These are phyloP conservation scores for Quercus cerris DNA, from an alignment of 306 rosid genomes.

Conservation along the genomic window DNA sequence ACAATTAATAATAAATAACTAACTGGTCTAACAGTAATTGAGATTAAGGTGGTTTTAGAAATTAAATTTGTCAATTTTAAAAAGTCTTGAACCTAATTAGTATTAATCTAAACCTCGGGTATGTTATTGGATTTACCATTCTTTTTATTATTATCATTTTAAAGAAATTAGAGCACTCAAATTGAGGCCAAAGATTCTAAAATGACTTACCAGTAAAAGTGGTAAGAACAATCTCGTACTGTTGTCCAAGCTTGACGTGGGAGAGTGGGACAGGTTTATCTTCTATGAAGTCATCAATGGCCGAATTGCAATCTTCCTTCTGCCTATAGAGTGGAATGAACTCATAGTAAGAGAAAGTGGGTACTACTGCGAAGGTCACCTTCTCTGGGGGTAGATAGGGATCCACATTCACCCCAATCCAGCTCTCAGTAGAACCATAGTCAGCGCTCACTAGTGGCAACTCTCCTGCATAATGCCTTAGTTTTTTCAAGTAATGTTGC, in stretches of 20 bases:
- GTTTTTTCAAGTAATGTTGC: conserved; percentile 74
- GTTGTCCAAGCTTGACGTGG: conserved; percentile 66
- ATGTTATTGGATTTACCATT: no score
- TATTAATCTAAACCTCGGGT: accelerated
- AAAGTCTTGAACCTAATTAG: no score
- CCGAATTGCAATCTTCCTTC: conserved; percentile 25
- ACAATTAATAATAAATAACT: no score
- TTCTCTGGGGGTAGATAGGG: conserved; percentile 69
- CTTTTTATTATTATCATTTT: no score
- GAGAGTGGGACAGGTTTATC: conserved; percentile 77
- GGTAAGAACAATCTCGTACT: conserved; percentile 85
- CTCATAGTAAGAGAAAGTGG: conserved; percentile 89
- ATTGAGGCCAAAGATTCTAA: not conserved
- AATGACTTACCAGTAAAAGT: conserved; percentile 75
- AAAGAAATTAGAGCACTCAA: no score
- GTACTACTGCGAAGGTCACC: conserved; percentile 79
- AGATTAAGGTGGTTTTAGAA: no score
- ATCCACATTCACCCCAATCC: conserved; percentile 93
- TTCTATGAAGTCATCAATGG: conserved; percentile 62
- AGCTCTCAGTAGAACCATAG: conserved; percentile 96
- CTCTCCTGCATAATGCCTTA: conserved; percentile 68
- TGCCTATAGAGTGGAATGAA: conserved; percentile 71
- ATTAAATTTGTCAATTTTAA: no score
- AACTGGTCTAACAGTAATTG: no score
- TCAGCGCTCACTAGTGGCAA: conserved; percentile 87